A percentile compares a stretch with the other conserved stretches of the same genome.
Evolutionary conservation across 768 basidiomycete genomes (phyloP).

Genomic region (Asterophora parasitica): DNA sequence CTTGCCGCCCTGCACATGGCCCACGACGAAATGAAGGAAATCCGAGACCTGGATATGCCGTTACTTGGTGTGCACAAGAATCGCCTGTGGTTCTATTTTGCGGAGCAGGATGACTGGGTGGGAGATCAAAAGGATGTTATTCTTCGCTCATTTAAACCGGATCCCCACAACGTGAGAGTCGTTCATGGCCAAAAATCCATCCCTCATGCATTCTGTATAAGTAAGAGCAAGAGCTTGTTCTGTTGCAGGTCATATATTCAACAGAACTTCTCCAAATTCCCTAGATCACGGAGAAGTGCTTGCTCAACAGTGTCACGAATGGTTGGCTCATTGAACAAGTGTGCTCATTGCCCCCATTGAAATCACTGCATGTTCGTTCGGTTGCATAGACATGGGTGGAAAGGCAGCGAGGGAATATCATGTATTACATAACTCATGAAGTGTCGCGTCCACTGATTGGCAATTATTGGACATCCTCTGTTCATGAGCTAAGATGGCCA

Average conservation of each 20-base stretch:
- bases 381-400: too few species aligned
- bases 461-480: background rate
- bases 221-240: slow-evolving; percentile 33
- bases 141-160: slow-evolving; percentile 33
- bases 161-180: slow-evolving; percentile 28
- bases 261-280: slow-evolving; percentile 3
- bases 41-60: slow-evolving; percentile 46
- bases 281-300: slow-evolving; percentile 50
- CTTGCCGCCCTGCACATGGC: slow-evolving; percentile 57
- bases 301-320: slow-evolving; percentile 38
- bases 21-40: slow-evolving; percentile 61
- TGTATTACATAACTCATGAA: too few species aligned
- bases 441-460: slow-evolving; percentile 1
- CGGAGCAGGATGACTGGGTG: slow-evolving; percentile 64
- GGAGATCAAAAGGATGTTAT: slow-evolving; percentile 47
- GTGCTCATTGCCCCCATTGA: background rate
- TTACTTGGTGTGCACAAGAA: slow-evolving; percentile 37
- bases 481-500: slow-evolving; percentile 10
- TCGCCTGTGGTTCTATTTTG: slow-evolving; percentile 52
- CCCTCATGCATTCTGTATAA: slow-evolving; percentile 73
- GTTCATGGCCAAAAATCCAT: slow-evolving; percentile 43
- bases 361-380: too few species aligned
- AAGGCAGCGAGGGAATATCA: too few species aligned
- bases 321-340: slow-evolving; percentile 2
- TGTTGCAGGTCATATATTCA: background rate